Percentiles rank a stretch among this genome's conserved stretches.
These are phyloP conservation scores for Lippia alba DNA, from an alignment of 305 asterid species.

Conservation along the genomic window DNA sequence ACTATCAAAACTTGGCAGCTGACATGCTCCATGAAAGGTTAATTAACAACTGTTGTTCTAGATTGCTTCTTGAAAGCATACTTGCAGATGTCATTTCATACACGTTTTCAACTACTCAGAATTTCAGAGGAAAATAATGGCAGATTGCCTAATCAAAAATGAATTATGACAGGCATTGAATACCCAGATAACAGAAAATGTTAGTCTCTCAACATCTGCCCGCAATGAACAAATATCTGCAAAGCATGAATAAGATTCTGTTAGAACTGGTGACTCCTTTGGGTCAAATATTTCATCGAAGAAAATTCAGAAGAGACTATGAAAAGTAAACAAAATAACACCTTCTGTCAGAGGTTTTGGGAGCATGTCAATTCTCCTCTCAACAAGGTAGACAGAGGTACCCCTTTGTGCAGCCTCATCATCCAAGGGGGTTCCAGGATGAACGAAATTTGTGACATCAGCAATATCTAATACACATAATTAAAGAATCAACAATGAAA, in stretches of 20 bases:
- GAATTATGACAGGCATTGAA: constrained; percentile 32
- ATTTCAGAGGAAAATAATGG: constrained; percentile 2
- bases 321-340: constrained; percentile 37
- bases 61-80: constrained; percentile 23
- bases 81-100: constrained; percentile 11
- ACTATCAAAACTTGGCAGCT: constrained; percentile 14
- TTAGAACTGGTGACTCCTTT: constrained; percentile 21
- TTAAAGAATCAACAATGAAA: constrained; percentile 54
- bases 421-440: constrained; percentile 92
- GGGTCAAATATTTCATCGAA: constrained; percentile 17
- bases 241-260: constrained; percentile 30
- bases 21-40: constrained; percentile 26
- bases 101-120: constrained; percentile 26
- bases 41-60: constrained; percentile 22
- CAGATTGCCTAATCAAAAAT: constrained; percentile 27
- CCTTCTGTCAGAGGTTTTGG: constrained; percentile 99
- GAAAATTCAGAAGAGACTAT: constrained; percentile 30
- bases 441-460: constrained; percentile 97
- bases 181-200: constrained; percentile 98
- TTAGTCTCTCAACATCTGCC: constrained; percentile 92
- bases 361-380: constrained; percentile 98
- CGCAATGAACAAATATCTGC: constrained; percentile 97
- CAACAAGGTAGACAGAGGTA: constrained; percentile 98
- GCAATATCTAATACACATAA: constrained; percentile 78
- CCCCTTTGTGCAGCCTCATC: constrained; percentile 99